These are phyloP conservation scores for Candida taoyuanica DNA, from an alignment of 805 yeast genomes.

Conservation along the genomic window DNA sequence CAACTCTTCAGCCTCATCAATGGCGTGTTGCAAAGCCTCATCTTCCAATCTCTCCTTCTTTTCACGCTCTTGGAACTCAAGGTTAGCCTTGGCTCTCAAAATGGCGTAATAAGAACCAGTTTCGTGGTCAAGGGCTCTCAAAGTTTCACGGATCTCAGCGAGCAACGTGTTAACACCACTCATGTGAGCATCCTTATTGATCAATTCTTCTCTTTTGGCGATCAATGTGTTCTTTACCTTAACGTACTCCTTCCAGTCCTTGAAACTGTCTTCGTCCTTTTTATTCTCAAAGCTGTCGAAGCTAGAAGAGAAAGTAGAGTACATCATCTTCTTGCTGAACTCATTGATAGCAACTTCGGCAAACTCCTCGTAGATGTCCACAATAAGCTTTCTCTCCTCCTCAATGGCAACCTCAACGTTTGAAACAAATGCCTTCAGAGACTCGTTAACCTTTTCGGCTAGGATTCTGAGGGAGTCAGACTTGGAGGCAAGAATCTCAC, in stretches of 20 bases:
- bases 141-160: conserved; percentile 33
- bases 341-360: conserved; percentile 63
- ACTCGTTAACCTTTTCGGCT: conserved; percentile 31
- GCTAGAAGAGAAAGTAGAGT: conserved; percentile 24
- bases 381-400: conserved; percentile 38
- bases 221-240: conserved; percentile 51
- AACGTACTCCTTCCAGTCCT: conserved; percentile 59
- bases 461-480: conserved; percentile 27
- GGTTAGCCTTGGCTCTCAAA: conserved; percentile 52
- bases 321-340: conserved; percentile 55
- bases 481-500: conserved; percentile 37
- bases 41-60: conserved; percentile 32
- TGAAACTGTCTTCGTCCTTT: conserved; percentile 37
- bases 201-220: conserved; percentile 49
- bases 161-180: conserved; percentile 30
- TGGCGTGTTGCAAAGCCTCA: conserved; percentile 12
- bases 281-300: conserved; percentile 20
- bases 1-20: conserved; percentile 5
- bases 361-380: conserved; percentile 71
- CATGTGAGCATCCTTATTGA: conserved; percentile 31
- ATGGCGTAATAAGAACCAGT: conserved; percentile 56
- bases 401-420: conserved; percentile 31
- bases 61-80: conserved; percentile 53
- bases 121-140: conserved; percentile 50
- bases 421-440: conserved; percentile 28